A percentile compares a stretch with the other conserved stretches of the same genome.
phyloP scores from a whole-genome alignment of 202 grass and related monocot species.

The Elaeis oleifera region DNA sequence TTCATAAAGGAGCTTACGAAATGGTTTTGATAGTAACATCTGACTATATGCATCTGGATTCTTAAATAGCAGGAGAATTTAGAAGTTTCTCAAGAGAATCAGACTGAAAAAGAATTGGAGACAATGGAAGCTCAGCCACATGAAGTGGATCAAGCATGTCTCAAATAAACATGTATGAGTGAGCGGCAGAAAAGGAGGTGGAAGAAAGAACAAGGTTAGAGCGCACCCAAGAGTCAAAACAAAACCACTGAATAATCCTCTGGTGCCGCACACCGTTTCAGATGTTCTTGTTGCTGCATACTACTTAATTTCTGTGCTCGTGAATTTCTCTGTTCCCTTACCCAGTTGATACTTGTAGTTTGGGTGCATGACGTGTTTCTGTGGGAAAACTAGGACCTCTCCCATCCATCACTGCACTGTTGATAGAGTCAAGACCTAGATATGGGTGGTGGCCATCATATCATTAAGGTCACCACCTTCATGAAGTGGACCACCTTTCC shows the following conservation, averaged over 20 bases:
- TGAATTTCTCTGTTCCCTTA: conserved; percentile 16
- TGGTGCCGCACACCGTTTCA: conserved; percentile 37
- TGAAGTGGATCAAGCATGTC: conserved; percentile 27
- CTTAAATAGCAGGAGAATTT: conserved; percentile 2
- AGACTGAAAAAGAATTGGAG: conserved; percentile 25
- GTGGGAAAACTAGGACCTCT: conserved; percentile 23
- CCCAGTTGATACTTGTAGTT: conserved; percentile 6
- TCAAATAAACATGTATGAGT: conserved; percentile 25
- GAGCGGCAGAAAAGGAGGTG: conserved; percentile 26
- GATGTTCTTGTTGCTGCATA: conserved; percentile 38
- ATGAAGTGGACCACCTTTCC: conserved; percentile 5
- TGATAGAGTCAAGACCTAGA: neutral
- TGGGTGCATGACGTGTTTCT: conserved; percentile 15
- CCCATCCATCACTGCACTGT: conserved; percentile 4
- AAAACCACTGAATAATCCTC: conserved; percentile 25
- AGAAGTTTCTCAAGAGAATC: neutral
- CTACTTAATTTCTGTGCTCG: conserved; percentile 27
- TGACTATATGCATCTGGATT: neutral
- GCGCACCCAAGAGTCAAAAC: conserved; percentile 36
- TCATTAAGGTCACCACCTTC: neutral
- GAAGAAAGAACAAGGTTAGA: conserved; percentile 34
- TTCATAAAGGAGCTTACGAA: too few relatives aligned
- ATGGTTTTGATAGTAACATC: too few relatives aligned
- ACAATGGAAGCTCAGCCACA: conserved; percentile 33
- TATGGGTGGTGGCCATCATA: neutral